Percentiles rank a stretch among this genome's conserved stretches.
Conservation (phyloP, 208 protist genomes). For the Naegleria lovaniensis region DNA sequence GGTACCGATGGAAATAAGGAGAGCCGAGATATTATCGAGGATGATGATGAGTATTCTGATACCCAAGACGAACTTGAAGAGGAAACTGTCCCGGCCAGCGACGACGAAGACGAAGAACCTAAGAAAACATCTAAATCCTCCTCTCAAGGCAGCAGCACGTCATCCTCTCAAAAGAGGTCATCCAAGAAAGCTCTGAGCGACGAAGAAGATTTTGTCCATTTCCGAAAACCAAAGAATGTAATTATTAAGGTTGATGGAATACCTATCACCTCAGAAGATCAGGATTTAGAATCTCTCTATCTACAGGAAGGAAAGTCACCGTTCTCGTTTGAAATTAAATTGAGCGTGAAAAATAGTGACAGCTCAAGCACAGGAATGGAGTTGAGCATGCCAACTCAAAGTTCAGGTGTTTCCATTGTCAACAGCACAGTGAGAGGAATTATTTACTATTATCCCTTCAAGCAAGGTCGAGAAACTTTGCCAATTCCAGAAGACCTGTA, state of each 20-base stretch:
- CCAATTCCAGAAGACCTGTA: constrained; percentile 36
- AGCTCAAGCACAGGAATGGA: background rate
- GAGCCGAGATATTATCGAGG: background rate
- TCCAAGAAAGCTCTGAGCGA: background rate
- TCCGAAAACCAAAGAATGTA: background rate
- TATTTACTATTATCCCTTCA: constrained; percentile 34
- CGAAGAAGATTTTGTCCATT: background rate
- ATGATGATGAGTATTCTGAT: background rate
- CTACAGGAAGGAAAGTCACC: constrained; percentile 23
- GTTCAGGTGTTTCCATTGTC: background rate
- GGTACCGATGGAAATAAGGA: constrained; percentile 33
- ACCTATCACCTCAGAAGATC: background rate
- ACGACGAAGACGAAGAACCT: background rate
- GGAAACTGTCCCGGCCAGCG: background rate
- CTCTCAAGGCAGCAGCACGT: too few relatives aligned
- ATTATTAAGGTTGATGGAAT: constrained; percentile 29
- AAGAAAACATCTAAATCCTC: background rate
- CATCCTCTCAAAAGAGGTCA: background rate
- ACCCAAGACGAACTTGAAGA: constrained; percentile 4
- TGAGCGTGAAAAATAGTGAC: background rate
- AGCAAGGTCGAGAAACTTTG: constrained; percentile 32
- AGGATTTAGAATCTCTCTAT: constrained; percentile 31
- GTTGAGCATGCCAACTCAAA: background rate
- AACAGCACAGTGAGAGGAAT: constrained; percentile 32
- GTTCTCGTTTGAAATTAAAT: constrained; percentile 29